Evolutionary conservation across 805 yeast species (phyloP), one percentile per base, ranked within the genome.

Genomic region (Lipomyces sp.): DNA sequence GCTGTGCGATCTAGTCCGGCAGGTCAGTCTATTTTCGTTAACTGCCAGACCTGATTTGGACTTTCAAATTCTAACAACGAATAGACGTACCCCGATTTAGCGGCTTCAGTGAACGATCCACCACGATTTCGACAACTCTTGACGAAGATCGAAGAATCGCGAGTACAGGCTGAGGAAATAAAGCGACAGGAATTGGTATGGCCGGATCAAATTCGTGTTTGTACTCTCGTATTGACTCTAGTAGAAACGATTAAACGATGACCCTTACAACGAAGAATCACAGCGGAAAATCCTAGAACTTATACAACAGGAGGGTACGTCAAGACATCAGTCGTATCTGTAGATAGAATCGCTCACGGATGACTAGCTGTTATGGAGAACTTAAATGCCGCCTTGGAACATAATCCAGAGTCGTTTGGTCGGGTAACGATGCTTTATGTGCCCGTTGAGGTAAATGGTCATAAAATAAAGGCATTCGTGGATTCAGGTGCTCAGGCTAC

Each of bases 401-500:
- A 88, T 62, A 86, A 94, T 3, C 99, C 99, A 0, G 99, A 95
- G 50, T 55, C 90, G 48, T 95, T 95, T 78, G 88, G 92, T 0
- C 78, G 84, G 0, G 96, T 94, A 2, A 85, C 85, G 39, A 92
- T 95, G 97, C 82, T 95, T 51, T 94, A 88, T 77, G 86, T 95
- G 15, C 82, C 87, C 64, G 82, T 92, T 53, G 88, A 86, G 71
- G 88, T 94, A 48, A 93, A 95, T 73, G 94, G 95, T 0, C 81
- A 83, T 57, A 87, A 88, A 30, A 89, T 92, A 2, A 90, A 90
- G 75, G 98, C 98, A 0, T 92, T 95, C 80, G 96, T 95, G 4
- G 99, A 95, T 76, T 87, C 98, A 0, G 99, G 99, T 1, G 98
- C 99, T 0, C 97, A 92, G 77, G 81, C 86, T 35, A 92, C 99